Base-by-base conservation (phyloP, 495 filamentous ascomycete species). In the Aspergillus sparsus region DNA sequence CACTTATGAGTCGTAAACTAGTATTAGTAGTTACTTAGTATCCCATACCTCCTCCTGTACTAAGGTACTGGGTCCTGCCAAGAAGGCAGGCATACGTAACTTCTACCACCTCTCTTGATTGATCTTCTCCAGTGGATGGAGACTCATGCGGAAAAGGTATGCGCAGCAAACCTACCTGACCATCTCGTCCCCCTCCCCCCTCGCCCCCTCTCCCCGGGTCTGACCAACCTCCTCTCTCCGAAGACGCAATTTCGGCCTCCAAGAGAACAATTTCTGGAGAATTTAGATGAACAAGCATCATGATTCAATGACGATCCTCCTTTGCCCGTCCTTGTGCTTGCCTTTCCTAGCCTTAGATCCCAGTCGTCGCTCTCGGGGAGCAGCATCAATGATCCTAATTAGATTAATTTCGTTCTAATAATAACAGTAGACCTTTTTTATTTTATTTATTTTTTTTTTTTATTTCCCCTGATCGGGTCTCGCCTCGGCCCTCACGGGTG, bases 381-480 rank as follows among this genome's bases (percentile, higher is more conserved):
- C 42, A 46, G 42, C 42, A 46, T 46, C 42, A 52, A 45, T 41
- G 55, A 45, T 45, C 55, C 50, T 27, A 52, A 53, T 58, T 35
- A 18, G 9, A 34, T 27, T 18, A 21, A 18, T n/a, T 16, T 2
- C 37, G 27, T 41, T 11, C 37, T 41, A 41, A 41, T 41, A 41
- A 41, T 41, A 41, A 41, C 37, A 5, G n/a, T 41, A 27, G 21
- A 27, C 21, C 21, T 27, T 27, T 27, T 27, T 27, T 3, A 27
- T 41, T 41, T 41, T 9, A 6, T 41, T 41, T 41, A 41, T 41
- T 41, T 41, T 41, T 41, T 41, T 6, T 41, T 41, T 41, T 41
- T 41, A 13, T 18, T 44, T 49, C 65, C 58, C 61, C 61, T 67
- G 61, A 54, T 64, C 55, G 32, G 57, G 35, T 27, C 56, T 62